phyloP scores from a whole-genome alignment of 345 rosid genomes.

The Alliaria petiolata region DNA sequence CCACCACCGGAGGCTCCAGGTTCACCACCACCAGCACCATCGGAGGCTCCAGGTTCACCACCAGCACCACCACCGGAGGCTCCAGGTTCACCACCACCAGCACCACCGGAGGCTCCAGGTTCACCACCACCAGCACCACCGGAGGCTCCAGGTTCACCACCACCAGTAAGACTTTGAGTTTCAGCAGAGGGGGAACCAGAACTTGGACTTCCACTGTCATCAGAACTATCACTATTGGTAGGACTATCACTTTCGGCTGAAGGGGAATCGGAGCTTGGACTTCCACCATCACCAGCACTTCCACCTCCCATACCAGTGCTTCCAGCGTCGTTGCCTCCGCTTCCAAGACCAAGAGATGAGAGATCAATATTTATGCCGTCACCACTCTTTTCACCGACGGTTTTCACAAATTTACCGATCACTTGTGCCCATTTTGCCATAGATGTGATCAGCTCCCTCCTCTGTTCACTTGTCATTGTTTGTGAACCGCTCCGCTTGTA shows the following conservation, averaged over 20 bases:
- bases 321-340: background rate
- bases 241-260: background rate
- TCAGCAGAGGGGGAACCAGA: too few relatives aligned
- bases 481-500: conserved; percentile 23
- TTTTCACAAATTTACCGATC: conserved; percentile 25
- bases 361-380: conserved; percentile 9
- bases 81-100: too few relatives aligned
- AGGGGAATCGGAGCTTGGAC: background rate
- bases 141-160: too few relatives aligned
- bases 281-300: background rate
- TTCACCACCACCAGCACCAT: background rate
- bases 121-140: too few relatives aligned
- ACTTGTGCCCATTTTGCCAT: conserved; percentile 26
- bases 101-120: too few relatives aligned
- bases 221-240: background rate
- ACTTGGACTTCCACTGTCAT: background rate
- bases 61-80: too few relatives aligned
- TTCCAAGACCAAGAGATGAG: background rate
- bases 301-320: background rate
- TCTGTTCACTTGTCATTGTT: conserved; percentile 14
- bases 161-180: background rate
- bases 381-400: conserved; percentile 6
- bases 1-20: too few relatives aligned
- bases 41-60: background rate
- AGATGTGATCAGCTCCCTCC: background rate